Percentiles rank a stretch among this genome's conserved stretches.
Conservation (phyloP, 176 grass and related monocot species). For the Carex cristatella region DNA sequence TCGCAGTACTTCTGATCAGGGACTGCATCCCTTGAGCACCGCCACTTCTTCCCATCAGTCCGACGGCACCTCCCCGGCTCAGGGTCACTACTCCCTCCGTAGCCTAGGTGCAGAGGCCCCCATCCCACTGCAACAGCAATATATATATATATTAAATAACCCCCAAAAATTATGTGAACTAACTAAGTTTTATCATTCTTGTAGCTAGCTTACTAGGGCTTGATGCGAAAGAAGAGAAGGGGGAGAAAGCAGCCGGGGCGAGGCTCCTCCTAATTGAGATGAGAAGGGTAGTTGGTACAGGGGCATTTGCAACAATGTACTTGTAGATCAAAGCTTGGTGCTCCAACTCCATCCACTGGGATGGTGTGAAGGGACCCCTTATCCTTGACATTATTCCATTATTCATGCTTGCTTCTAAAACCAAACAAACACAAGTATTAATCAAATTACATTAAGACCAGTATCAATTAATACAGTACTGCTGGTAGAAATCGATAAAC, state of each 20-base stretch:
- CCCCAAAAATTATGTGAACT: background rate
- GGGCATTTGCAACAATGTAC: constrained; percentile 60
- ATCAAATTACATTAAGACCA: constrained; percentile 7
- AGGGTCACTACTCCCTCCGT: constrained; percentile 45
- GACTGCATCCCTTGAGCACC: constrained; percentile 80
- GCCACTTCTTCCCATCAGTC: constrained; percentile 87
- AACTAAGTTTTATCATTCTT: background rate
- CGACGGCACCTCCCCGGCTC: constrained; percentile 83
- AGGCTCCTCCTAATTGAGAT: constrained; percentile 35
- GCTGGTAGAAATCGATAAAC: background rate
- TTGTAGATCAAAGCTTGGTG: constrained; percentile 94
- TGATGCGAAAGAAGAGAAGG: constrained; percentile 49
- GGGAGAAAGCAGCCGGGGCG: constrained; percentile 34
- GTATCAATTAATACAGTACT: background rate
- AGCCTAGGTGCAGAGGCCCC: constrained; percentile 39
- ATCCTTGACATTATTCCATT: constrained; percentile 52
- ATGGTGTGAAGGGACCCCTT: constrained; percentile 77
- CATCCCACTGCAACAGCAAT: constrained; percentile 46
- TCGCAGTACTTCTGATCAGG: constrained; percentile 85
- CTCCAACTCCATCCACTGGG: constrained; percentile 96
- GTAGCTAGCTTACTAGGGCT: constrained; percentile 33
- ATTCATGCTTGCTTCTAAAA: constrained; percentile 40
- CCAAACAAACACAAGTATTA: constrained; percentile 18
- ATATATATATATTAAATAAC: background rate
- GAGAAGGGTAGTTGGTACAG: constrained; percentile 66